Evolutionary conservation across 495 filamentous ascomycete species (phyloP).

Genomic region (Aspergillus biplanus): DNA sequence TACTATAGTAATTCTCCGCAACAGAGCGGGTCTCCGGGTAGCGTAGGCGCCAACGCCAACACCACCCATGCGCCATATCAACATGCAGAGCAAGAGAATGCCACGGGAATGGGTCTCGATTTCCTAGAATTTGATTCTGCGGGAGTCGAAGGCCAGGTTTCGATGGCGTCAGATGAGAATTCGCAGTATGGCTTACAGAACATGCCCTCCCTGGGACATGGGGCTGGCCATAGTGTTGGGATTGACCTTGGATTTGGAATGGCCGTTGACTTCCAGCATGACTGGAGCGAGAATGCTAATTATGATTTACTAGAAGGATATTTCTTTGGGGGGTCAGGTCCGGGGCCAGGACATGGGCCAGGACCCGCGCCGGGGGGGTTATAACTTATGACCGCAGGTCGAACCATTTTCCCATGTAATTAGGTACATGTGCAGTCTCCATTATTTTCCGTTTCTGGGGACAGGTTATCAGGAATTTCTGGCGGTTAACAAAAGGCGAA

Average conservation of each 20-base stretch:
- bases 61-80: constrained; percentile 27
- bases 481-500: constrained; percentile 3
- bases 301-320: constrained; percentile 90
- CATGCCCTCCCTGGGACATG: constrained; percentile 35
- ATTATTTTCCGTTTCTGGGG: background rate
- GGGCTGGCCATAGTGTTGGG: constrained; percentile 49
- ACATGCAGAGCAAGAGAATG: constrained; percentile 33
- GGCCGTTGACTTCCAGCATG: constrained; percentile 73
- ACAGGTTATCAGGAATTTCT: background rate
- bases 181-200: constrained; percentile 34
- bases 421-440: background rate
- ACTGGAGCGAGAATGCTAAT: constrained; percentile 77
- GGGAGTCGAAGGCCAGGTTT: constrained; percentile 30
- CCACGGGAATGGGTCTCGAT: constrained; percentile 41
- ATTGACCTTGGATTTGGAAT: constrained; percentile 78
- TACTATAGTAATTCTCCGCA: constrained; percentile 47
- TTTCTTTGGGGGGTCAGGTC: constrained; percentile 74
- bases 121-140: constrained; percentile 45
- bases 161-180: constrained; percentile 36
- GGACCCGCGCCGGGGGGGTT: constrained; percentile 5
- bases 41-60: constrained; percentile 24
- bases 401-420: background rate
- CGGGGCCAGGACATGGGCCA: constrained; percentile 37
- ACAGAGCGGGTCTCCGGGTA: constrained; percentile 42
- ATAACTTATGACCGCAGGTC: background rate